Conservation (phyloP, 2,329 filamentous ascomycete genomes). For the Pseudocercospora fuligena region DNA sequence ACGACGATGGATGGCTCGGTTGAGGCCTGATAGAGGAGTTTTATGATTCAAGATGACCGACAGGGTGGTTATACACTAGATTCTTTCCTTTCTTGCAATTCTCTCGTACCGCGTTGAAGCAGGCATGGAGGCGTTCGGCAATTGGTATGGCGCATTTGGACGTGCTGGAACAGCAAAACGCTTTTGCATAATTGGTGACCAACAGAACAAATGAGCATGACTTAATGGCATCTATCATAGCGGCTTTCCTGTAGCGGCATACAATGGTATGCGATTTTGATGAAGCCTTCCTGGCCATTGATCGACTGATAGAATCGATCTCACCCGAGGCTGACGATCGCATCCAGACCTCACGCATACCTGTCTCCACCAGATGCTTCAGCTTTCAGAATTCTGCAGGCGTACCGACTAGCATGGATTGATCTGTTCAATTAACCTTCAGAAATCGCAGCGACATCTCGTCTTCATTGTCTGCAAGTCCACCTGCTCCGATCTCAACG, state of each 20-base stretch:
- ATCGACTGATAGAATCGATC: no score
- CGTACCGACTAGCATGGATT: no score
- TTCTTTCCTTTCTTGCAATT: neutral
- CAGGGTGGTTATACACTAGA: slow-evolving; percentile 9
- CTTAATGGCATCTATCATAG: neutral
- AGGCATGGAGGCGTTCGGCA: slow-evolving; percentile 4
- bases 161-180: neutral
- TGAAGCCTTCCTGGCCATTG: no score
- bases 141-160: neutral
- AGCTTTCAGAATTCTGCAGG: no score
- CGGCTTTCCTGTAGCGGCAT: neutral
- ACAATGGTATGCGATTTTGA: neutral
- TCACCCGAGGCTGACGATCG: no score
- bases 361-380: no score
- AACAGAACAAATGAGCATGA: slow-evolving; percentile 12
- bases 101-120: neutral
- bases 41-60: slow-evolving; percentile 12
- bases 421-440: no score
- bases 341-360: no score
- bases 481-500: no score
- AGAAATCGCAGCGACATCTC: no score
- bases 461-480: no score
- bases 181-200: slow-evolving; percentile 2
- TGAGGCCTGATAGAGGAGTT: slow-evolving; percentile 25
- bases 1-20: slow-evolving; percentile 41